A percentile compares a stretch with the other conserved stretches of the same genome.
These are phyloP conservation scores for Trichophyton equinum DNA, from an alignment of 2,329 filamentous ascomycete genomes.

Conservation along the genomic window DNA sequence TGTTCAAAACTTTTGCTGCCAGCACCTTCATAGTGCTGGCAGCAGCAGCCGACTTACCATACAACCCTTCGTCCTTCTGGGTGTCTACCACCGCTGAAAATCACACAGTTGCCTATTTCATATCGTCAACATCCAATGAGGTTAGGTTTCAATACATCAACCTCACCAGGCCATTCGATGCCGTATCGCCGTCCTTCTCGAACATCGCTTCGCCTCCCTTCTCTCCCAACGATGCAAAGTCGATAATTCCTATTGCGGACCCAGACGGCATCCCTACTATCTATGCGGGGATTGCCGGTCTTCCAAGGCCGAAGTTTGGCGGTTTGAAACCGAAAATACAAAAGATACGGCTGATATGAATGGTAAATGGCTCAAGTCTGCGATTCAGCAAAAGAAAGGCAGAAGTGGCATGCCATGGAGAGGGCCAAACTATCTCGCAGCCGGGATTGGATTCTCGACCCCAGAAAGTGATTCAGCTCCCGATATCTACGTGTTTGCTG, in stretches of 20 bases:
- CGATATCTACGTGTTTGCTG: constrained; percentile 65
- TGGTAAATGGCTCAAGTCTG: constrained; percentile 43
- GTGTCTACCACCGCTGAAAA: constrained; percentile 6
- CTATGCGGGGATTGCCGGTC: constrained; percentile 53
- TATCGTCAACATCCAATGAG: constrained; percentile 8
- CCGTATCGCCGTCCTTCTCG: constrained; percentile 29
- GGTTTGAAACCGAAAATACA: constrained; percentile 46
- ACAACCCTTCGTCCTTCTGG: constrained; percentile 15
- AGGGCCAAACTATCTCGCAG: constrained; percentile 46
- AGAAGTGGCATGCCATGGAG: constrained; percentile 23
- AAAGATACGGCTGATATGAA: constrained; percentile 32
- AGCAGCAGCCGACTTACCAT: constrained; percentile 7
- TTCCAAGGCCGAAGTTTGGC: constrained; percentile 10
- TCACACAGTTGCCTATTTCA: constrained; percentile 8
- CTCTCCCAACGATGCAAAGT: constrained; percentile 33
- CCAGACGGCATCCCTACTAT: constrained; percentile 57
- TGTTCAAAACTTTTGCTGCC: constrained; percentile 7
- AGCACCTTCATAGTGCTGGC: constrained; percentile 6
- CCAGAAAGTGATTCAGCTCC: constrained; percentile 33
- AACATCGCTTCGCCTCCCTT: constrained; percentile 44
- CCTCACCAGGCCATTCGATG: constrained; percentile 10
- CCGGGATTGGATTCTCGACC: constrained; percentile 56
- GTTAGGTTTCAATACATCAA: constrained; percentile 12
- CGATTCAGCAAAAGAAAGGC: constrained; percentile 18
- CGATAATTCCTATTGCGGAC: constrained; percentile 58